A percentile compares a stretch with the other conserved stretches of the same genome.
These are phyloP conservation scores for Crotalaria pallida DNA, from an alignment of 306 rosid species.

Conservation along the genomic window DNA sequence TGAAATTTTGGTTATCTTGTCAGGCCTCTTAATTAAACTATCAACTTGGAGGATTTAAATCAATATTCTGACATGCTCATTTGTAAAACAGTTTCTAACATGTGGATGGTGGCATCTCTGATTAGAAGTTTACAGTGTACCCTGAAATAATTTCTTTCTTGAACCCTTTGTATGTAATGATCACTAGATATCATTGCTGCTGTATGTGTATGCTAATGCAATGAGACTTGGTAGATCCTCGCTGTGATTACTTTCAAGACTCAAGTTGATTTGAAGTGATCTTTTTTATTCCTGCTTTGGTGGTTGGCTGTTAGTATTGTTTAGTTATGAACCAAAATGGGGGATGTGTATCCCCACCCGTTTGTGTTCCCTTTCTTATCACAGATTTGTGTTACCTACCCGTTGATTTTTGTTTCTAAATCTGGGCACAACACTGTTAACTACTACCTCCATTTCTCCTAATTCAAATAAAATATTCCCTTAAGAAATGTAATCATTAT, in stretches of 20 bases:
- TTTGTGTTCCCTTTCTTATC: not conserved
- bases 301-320: not conserved
- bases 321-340: not conserved
- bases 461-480: no score
- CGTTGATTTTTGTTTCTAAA: not conserved
- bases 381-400: no score
- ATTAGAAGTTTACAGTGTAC: not conserved
- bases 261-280: not conserved
- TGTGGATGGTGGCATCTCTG: slow-evolving; percentile 4
- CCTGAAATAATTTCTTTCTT: not conserved
- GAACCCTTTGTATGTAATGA: slow-evolving; percentile 1
- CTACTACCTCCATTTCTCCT: no score
- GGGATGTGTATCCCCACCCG: no score
- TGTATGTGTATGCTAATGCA: not conserved
- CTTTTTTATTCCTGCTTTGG: not conserved
- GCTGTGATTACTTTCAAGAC: not conserved
- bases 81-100: slow-evolving; percentile 1
- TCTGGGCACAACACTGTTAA: no score
- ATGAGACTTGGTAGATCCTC: not conserved
- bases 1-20: slow-evolving; percentile 16
- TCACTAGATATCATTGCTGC: not conserved
- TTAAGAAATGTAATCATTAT: no score
- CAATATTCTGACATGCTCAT: not conserved
- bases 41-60: not conserved
- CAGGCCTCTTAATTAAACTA: slow-evolving; percentile 7